Conservation (phyloP, 495 filamentous ascomycete species). For the Tirmania nivea region DNA sequence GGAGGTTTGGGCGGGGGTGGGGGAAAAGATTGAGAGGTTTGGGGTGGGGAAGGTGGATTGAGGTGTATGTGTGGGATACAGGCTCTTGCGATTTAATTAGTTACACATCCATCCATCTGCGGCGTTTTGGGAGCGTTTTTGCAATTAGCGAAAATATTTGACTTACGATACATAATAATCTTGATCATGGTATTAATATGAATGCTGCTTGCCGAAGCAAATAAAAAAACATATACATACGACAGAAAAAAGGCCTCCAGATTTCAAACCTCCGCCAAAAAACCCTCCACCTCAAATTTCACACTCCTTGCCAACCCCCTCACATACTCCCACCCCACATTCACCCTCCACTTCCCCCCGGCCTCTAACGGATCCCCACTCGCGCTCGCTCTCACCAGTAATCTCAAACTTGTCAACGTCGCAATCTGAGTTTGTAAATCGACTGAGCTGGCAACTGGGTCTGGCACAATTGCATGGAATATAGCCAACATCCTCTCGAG, state of each 20-base stretch:
- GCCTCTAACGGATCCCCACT: slow-evolving; percentile 37
- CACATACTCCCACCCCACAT: slow-evolving; percentile 54
- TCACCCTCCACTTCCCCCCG: slow-evolving; percentile 48
- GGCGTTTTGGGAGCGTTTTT: no score
- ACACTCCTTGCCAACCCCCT: slow-evolving; percentile 41
- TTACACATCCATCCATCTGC: no score
- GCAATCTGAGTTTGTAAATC: slow-evolving; percentile 35
- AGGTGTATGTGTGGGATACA: no score
- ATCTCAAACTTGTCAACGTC: slow-evolving; percentile 54
- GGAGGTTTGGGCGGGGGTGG: neutral
- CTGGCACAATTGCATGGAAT: slow-evolving; percentile 54
- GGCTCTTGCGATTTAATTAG: no score
- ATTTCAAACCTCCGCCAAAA: slow-evolving; percentile 30
- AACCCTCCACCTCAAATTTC: slow-evolving; percentile 50
- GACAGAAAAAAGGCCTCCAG: no score
- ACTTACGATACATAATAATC: no score
- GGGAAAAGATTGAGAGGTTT: no score
- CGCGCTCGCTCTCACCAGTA: slow-evolving; percentile 39
- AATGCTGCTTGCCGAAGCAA: no score
- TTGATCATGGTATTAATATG: no score
- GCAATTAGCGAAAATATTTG: no score
- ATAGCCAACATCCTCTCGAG: slow-evolving; percentile 77
- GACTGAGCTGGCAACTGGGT: slow-evolving; percentile 34
- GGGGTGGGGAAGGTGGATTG: no score
- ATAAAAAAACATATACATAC: no score